Evolutionary conservation across 345 rosid species (phyloP), one percentile per base, ranked within the genome.

Genomic region (Pistacia atlantica): DNA sequence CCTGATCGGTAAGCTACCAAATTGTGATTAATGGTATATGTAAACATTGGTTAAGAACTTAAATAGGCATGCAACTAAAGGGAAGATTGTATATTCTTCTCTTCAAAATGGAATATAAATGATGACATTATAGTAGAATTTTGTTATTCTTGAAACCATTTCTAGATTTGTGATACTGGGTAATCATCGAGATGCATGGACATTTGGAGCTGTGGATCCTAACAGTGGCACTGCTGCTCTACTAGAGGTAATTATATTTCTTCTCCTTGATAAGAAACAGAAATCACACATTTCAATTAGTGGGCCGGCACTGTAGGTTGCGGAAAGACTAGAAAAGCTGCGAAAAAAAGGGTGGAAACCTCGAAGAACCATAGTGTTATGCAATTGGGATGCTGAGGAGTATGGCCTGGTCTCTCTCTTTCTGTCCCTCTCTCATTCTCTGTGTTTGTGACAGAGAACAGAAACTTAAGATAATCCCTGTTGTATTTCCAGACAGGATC

Each of bases 321-420:
- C 93, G 10, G 81, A 86, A 74, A 94, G 97, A 80, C 79, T 92
- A 11, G 78, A 69, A 75, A 92, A 91, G 85, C 84, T 92, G 58
- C 88, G 78, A 77, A 80, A 83, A 64, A 73, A n/a, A 71, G 98
- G 96, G 56, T 90, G 97, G 98, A 92, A 78, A 83, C 96, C 98
- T 71, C 76, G 94, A 59, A 71, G 93, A 77, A 92, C 98, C 35
- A 90, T 92, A 25, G 48, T 92, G 60, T 74, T 92, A 71, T 92
- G 97, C 84, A 92, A 89, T 58, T 94, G 97, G 98, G 98, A 92
- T 67, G 98, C 97, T 9, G 97, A 94, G 89, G 96, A 94, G 83
- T 92, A 94, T 71, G 91, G 90, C 61, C 81, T 92, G 94, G 97
- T 93, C 70, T 83, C 74, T 85, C 72, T 17, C 69, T 58, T 64